Evolutionary conservation across 805 yeast genomes (phyloP).

Genomic region (Candida ovalis): DNA sequence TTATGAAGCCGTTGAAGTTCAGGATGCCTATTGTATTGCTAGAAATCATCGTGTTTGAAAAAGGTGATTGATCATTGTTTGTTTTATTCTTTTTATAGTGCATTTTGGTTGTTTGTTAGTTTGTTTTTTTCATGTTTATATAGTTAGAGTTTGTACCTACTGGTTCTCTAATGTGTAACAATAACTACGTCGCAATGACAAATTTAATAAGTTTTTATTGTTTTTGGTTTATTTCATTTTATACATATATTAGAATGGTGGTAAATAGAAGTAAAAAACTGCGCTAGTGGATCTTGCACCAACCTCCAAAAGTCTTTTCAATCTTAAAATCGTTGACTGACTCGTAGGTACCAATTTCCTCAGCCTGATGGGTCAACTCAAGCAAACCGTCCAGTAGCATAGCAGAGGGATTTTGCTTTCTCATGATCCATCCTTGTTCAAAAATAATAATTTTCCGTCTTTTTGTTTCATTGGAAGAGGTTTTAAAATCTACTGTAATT

Average conservation of each 20-base stretch:
- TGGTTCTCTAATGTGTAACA: not conserved
- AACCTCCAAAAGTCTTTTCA: not conserved
- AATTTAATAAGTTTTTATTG: not conserved
- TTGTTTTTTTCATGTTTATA: not conserved
- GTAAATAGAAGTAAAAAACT: too few relatives aligned
- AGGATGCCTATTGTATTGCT: conserved; percentile 71
- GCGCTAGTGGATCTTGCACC: conserved; percentile 1
- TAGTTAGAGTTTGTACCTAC: not conserved
- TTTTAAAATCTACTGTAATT: too few relatives aligned
- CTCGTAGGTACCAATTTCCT: not conserved
- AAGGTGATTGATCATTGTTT: not conserved
- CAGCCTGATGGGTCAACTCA: not conserved
- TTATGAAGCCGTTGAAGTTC: conserved; percentile 87
- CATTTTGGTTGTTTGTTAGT: not conserved
- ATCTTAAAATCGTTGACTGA: conserved; percentile 1
- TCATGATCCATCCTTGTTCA: conserved; percentile 2
- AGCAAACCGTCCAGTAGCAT: not conserved
- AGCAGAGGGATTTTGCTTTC: conserved; percentile 1
- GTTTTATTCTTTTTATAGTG: not conserved
- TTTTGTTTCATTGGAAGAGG: not conserved
- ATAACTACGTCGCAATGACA: not conserved
- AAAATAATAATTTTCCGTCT: not conserved
- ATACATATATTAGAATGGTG: not conserved
- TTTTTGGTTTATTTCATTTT: not conserved
- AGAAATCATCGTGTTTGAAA: conserved; percentile 26